Evolutionary conservation across 768 basidiomycete genomes (phyloP).

Genomic region (Boletus patriciae): DNA sequence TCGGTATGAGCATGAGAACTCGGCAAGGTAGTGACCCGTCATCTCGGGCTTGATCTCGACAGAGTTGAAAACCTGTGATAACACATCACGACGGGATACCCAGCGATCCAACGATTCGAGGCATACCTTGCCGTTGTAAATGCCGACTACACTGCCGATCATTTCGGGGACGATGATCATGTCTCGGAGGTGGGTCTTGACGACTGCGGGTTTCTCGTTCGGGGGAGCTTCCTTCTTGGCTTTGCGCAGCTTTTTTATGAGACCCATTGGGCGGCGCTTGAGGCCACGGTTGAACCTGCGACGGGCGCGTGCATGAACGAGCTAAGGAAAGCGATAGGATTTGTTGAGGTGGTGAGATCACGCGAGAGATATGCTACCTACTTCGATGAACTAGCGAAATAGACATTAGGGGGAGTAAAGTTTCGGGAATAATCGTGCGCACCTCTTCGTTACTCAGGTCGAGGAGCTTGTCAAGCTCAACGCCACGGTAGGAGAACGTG

Average conservation of each 20-base stretch:
- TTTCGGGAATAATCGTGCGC: conserved; percentile 27
- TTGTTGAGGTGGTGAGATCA: conserved; percentile 1
- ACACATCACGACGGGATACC: neutral
- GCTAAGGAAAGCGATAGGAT: conserved; percentile 42
- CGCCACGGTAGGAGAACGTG: conserved; percentile 97
- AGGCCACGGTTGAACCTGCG: conserved; percentile 98
- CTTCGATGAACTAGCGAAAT: conserved; percentile 70
- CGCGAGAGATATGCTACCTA: conserved; percentile 38
- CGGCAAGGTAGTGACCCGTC: conserved; percentile 99
- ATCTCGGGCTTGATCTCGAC: conserved; percentile 99
- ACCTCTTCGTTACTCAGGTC: conserved; percentile 96
- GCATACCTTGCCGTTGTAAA: conserved; percentile 95
- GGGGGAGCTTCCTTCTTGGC: conserved; percentile 99
- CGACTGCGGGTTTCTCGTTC: conserved; percentile 97
- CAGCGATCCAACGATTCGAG: neutral
- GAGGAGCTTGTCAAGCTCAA: conserved; percentile 97
- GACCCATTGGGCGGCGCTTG: conserved; percentile 96
- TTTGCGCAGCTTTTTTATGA: conserved; percentile 99
- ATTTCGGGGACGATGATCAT: conserved; percentile 99
- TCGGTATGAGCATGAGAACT: conserved; percentile 96
- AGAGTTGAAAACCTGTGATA: conserved; percentile 78
- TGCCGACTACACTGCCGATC: conserved; percentile 97
- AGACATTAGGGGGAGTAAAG: neutral
- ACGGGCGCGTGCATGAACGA: conserved; percentile 98
- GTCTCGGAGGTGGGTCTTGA: conserved; percentile 98